phyloP scores from a whole-genome alignment of 2,329 filamentous ascomycete genomes.

The Exophiala sp. region DNA sequence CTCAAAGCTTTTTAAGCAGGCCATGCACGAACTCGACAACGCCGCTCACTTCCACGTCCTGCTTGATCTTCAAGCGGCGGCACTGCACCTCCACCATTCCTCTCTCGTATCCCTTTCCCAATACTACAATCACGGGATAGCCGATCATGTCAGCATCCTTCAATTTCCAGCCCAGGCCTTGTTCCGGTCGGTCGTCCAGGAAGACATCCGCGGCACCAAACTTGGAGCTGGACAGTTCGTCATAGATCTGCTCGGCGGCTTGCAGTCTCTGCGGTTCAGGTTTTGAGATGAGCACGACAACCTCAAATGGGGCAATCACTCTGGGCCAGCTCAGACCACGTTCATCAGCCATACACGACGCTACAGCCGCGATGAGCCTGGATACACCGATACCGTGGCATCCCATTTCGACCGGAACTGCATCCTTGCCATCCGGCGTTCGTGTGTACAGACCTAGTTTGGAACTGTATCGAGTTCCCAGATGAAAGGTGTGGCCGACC shows the following conservation, averaged over 20 bases:
- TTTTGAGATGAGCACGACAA: constrained; percentile 56
- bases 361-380: constrained; percentile 79
- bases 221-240: constrained; percentile 43
- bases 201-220: constrained; percentile 53
- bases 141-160: constrained; percentile 84
- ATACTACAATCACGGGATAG: constrained; percentile 73
- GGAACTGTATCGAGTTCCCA: constrained; percentile 80
- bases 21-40: constrained; percentile 45
- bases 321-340: constrained; percentile 82
- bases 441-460: constrained; percentile 60
- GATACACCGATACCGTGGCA: constrained; percentile 95
- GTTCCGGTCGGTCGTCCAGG: constrained; percentile 63
- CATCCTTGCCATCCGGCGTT: constrained; percentile 27
- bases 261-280: constrained; percentile 35
- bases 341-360: constrained; percentile 64
- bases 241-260: constrained; percentile 57
- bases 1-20: constrained; percentile 50
- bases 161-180: constrained; percentile 74
- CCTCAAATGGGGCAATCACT: constrained; percentile 77
- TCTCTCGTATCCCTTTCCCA: constrained; percentile 65
- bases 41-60: constrained; percentile 50
- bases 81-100: constrained; percentile 70
- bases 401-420: constrained; percentile 75
- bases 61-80: constrained; percentile 57
- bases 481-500: constrained; percentile 89